These are phyloP conservation scores for Rhynchospora pubera DNA, from an alignment of 176 grass and related monocot species.

Conservation along the genomic window DNA sequence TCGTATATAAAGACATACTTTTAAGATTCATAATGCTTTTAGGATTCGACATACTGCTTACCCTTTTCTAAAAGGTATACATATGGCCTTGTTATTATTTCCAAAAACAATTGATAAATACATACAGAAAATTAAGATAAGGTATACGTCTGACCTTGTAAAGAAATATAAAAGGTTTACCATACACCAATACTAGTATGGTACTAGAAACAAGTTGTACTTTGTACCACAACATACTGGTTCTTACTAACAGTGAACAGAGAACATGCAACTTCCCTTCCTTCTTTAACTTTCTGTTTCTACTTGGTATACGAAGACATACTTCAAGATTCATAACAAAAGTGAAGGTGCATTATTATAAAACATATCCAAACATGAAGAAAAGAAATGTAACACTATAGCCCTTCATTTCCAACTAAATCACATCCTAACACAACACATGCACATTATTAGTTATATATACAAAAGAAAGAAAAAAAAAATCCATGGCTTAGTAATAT, in stretches of 20 bases:
- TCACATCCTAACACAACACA: not conserved
- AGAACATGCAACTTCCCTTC: not conserved
- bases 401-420: not conserved
- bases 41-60: no score
- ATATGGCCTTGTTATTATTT: not conserved
- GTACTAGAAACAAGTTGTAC: not conserved
- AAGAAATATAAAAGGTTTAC: not conserved
- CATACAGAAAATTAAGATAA: not conserved
- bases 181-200: not conserved
- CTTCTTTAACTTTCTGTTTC: not conserved
- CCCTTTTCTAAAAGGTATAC: not conserved
- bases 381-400: not conserved
- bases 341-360: not conserved
- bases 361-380: not conserved
- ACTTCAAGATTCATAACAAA: not conserved
- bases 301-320: not conserved
- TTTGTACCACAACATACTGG: not conserved
- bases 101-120: not conserved
- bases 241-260: conserved; percentile 6
- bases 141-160: not conserved
- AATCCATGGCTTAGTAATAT: not conserved
- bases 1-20: no score
- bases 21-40: no score
- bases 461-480: not conserved
- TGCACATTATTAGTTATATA: not conserved